Percentiles rank a stretch among this genome's conserved stretches.
Conservation (phyloP, 345 rosid species). For the Eucalyptus fibrosa region DNA sequence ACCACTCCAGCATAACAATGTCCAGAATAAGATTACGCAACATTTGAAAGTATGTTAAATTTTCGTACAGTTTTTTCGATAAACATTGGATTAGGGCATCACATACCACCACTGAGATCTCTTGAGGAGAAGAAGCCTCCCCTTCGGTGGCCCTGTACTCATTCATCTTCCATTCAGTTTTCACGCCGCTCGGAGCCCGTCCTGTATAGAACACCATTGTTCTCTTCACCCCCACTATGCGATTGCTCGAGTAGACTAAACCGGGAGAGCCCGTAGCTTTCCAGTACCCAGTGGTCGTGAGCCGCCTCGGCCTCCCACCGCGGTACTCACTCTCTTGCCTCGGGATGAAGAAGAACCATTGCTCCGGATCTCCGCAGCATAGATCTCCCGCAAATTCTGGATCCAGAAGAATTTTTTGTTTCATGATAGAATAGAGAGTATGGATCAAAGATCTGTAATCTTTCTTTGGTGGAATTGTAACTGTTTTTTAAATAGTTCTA, state of each 20-base stretch:
- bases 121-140: not conserved
- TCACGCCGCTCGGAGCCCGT: constrained; percentile 28
- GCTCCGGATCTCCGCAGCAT: constrained; percentile 20
- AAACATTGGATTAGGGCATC: not conserved
- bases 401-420: not conserved
- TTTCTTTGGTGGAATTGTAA: not conserved
- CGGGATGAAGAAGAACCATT: constrained; percentile 42
- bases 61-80: not conserved
- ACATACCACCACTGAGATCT: not conserved
- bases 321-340: constrained; percentile 25
- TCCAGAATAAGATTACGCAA: not conserved
- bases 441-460: not conserved
- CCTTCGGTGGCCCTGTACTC: constrained; percentile 20
- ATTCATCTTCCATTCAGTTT: constrained; percentile 43
- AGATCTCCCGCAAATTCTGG: constrained; percentile 15
- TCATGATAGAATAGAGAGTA: not conserved
- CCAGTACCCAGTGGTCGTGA: constrained; percentile 29
- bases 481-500: no score
- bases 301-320: constrained; percentile 29
- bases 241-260: constrained; percentile 13
- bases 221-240: constrained; percentile 18
- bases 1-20: not conserved
- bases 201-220: constrained; percentile 38
- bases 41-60: not conserved
- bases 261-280: constrained; percentile 38